Evolutionary conservation across 345 rosid genomes (phyloP).

Genomic region (Crucihimalaya himalaica): DNA sequence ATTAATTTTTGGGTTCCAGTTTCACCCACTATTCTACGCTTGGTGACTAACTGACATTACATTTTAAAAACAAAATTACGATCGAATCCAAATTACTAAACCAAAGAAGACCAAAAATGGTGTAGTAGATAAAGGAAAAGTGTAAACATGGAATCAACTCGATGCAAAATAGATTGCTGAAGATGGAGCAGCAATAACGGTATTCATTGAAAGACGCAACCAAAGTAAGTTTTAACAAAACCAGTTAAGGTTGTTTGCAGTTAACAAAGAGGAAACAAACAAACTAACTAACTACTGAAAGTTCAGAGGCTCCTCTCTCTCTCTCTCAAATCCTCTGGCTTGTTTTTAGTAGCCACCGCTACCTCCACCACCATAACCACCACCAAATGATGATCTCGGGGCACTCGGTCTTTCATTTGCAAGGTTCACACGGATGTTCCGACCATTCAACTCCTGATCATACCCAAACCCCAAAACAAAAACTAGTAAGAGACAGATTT

Average conservation of each 20-base stretch:
- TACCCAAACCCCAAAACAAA: slow-evolving; percentile 8
- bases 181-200: not conserved
- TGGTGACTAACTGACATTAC: no score
- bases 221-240: slow-evolving; percentile 13
- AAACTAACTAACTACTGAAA: not conserved
- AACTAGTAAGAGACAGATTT: not conserved
- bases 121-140: not conserved
- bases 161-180: not conserved
- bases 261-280: not conserved
- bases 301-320: not conserved
- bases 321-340: not conserved
- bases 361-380: slow-evolving; percentile 32
- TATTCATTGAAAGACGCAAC: slow-evolving; percentile 5
- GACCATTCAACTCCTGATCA: slow-evolving; percentile 50
- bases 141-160: slow-evolving; percentile 8
- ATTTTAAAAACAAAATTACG: no score
- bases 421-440: slow-evolving; percentile 58
- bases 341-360: slow-evolving; percentile 34
- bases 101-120: not conserved
- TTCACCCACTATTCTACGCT: no score
- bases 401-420: slow-evolving; percentile 51
- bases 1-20: no score
- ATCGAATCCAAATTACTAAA: not conserved
- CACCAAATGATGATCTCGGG: slow-evolving; percentile 32
- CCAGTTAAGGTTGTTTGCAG: slow-evolving; percentile 2